Evolutionary conservation across 345 rosid species (phyloP).

Genomic region (Lumnitzera racemosa): DNA sequence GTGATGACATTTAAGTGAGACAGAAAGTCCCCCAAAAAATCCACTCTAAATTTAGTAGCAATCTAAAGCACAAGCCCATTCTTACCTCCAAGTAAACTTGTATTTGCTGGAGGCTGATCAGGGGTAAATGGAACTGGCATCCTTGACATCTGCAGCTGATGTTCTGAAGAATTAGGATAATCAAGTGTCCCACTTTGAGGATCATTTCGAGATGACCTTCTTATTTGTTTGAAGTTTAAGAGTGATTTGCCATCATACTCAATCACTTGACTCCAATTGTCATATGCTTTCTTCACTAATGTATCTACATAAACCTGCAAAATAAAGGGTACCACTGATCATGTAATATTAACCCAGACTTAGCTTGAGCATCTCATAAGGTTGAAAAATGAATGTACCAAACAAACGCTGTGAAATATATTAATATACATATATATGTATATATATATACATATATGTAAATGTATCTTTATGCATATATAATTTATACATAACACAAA

Average conservation of each 20-base stretch:
- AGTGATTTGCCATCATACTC: slow-evolving; percentile 92
- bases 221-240: slow-evolving; percentile 55
- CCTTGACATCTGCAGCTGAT: slow-evolving; percentile 43
- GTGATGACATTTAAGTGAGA: too few relatives aligned
- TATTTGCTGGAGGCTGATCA: slow-evolving; percentile 43
- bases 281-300: slow-evolving; percentile 91
- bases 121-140: slow-evolving; percentile 39
- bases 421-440: too few relatives aligned
- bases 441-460: too few relatives aligned
- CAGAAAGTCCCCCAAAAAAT: too few relatives aligned
- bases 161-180: slow-evolving; percentile 41
- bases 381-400: background rate
- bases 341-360: background rate
- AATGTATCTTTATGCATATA: too few relatives aligned
- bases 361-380: background rate
- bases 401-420: too few relatives aligned
- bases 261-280: slow-evolving; percentile 73
- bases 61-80: background rate
- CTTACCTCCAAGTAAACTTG: slow-evolving; percentile 61
- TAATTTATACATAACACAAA: too few relatives aligned
- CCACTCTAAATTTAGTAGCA: too few relatives aligned
- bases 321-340: background rate
- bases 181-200: slow-evolving; percentile 29
- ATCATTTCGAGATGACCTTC: slow-evolving; percentile 47
- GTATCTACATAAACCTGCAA: slow-evolving; percentile 80